Conservation (phyloP, 2,329 filamentous ascomycete genomes). For the Drechslera avenae region DNA sequence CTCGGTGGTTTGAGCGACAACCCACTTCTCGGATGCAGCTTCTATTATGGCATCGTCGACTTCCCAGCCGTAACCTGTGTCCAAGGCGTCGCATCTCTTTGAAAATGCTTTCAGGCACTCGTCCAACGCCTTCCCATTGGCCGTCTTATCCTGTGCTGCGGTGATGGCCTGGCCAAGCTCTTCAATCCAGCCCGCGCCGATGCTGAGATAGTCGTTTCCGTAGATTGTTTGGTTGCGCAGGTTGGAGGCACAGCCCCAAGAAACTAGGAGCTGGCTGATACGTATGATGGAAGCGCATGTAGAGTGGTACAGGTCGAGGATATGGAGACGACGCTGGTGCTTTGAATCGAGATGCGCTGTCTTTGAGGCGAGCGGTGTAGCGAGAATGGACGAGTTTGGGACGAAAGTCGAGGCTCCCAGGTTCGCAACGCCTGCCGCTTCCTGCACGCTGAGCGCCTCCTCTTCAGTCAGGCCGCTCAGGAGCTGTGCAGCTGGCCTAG, state of each 20-base stretch:
- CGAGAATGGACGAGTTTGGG: slow-evolving; percentile 51
- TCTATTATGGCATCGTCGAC: slow-evolving; percentile 57
- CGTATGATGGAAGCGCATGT: slow-evolving; percentile 65
- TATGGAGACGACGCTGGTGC: slow-evolving; percentile 66
- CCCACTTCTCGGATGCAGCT: slow-evolving; percentile 66
- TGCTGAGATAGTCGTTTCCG: slow-evolving; percentile 35
- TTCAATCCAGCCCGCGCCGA: slow-evolving; percentile 41
- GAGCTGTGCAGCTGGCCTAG: slow-evolving; percentile 73
- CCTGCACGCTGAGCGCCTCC: slow-evolving; percentile 75
- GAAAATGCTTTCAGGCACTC: slow-evolving; percentile 57
- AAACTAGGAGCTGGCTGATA: slow-evolving; percentile 44
- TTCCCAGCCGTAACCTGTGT: slow-evolving; percentile 54
- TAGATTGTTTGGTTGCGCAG: slow-evolving; percentile 37
- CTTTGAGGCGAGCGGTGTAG: slow-evolving; percentile 29
- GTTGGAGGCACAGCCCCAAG: slow-evolving; percentile 38
- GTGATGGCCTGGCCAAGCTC: slow-evolving; percentile 39
- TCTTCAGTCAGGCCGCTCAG: slow-evolving; percentile 75
- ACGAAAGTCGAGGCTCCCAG: slow-evolving; percentile 58
- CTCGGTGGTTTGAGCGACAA: slow-evolving; percentile 69
- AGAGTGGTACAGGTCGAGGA: slow-evolving; percentile 72
- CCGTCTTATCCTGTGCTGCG: slow-evolving; percentile 38
- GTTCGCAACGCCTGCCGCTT: slow-evolving; percentile 70
- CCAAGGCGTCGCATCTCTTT: slow-evolving; percentile 54
- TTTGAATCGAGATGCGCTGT: slow-evolving; percentile 62
- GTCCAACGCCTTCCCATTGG: slow-evolving; percentile 30